Percentiles rank a stretch among this genome's conserved stretches.
These are phyloP conservation scores for Quercus bicolor DNA, from an alignment of 306 rosid genomes.

Conservation along the genomic window DNA sequence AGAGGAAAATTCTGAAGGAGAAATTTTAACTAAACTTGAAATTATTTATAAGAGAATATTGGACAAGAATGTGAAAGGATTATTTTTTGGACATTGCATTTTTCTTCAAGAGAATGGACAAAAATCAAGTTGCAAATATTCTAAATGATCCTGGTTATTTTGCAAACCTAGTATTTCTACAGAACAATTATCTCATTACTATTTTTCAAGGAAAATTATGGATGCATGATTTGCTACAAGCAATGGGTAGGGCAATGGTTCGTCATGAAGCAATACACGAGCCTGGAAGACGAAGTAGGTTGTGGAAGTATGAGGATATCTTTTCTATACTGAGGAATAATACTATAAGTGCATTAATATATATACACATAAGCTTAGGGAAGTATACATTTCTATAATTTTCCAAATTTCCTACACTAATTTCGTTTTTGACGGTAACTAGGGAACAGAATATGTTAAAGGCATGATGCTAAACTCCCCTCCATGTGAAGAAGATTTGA, in stretches of 20 bases:
- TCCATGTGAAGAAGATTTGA: slow-evolving; percentile 1
- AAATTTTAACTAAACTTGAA: not conserved
- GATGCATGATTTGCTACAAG: slow-evolving; percentile 26
- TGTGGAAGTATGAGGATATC: slow-evolving; percentile 15
- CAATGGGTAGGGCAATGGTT: slow-evolving; percentile 19
- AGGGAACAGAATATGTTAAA: slow-evolving; percentile 22
- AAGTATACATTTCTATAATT: too few species aligned
- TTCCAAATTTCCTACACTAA: too few species aligned
- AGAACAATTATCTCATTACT: slow-evolving; percentile 13
- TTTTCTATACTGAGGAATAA: slow-evolving; percentile 1
- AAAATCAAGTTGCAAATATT: slow-evolving; percentile 13
- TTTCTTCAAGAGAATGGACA: slow-evolving; percentile 24
- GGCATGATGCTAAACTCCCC: slow-evolving; percentile 10
- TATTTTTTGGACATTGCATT: slow-evolving; percentile 31
- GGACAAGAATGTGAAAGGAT: slow-evolving; percentile 8
- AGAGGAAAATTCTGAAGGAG: not conserved
- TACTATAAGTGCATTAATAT: not conserved
- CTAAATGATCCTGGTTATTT: not conserved
- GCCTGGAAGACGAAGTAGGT: slow-evolving; percentile 8
- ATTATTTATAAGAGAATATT: slow-evolving; percentile 26
- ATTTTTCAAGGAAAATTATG: not conserved
- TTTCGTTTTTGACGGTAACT: not conserved
- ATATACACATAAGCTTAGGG: too few species aligned
- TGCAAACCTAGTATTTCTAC: slow-evolving; percentile 11
- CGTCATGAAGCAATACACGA: slow-evolving; percentile 3